phyloP scores from a whole-genome alignment of 192 early-diverging fungal genomes.

The Coemansia sp. region DNA sequence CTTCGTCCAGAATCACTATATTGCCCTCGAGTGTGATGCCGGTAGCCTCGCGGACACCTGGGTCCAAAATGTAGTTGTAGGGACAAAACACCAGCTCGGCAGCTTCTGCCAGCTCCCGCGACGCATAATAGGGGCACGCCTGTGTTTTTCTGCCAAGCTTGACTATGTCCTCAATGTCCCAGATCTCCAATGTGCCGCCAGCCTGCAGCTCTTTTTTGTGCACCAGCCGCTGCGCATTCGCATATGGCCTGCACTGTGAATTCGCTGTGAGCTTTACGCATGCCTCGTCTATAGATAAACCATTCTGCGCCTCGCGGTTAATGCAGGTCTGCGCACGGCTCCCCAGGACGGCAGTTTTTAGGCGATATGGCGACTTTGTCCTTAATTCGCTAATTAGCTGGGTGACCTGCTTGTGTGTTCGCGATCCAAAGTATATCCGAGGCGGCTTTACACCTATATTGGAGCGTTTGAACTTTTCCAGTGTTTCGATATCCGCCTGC shows the following conservation, averaged over 20 bases:
- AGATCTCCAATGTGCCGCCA: constrained; percentile 42
- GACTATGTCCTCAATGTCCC: constrained; percentile 61
- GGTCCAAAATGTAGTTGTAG: constrained; percentile 66
- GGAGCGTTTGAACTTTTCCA: constrained; percentile 5
- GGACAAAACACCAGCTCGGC: constrained; percentile 64
- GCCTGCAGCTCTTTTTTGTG: constrained; percentile 5
- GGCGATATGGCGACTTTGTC: constrained; percentile 54
- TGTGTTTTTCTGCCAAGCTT: constrained; percentile 22
- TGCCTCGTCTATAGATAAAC: constrained; percentile 38
- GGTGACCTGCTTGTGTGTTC: constrained; percentile 59
- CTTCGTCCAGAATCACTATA: constrained; percentile 62
- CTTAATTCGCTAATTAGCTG: constrained; percentile 56
- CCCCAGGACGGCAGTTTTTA: constrained; percentile 51
- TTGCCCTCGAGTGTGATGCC: constrained; percentile 48
- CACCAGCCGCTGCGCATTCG: not conserved
- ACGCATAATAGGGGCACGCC: constrained; percentile 59
- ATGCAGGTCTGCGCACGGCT: constrained; percentile 57
- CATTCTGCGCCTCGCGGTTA: constrained; percentile 18
- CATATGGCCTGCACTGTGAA: too few relatives aligned
- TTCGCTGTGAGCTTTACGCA: constrained; percentile 19
- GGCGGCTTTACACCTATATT: not conserved
- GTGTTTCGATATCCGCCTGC: constrained; percentile 8
- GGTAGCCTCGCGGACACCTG: constrained; percentile 48
- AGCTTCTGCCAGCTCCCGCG: constrained; percentile 33
- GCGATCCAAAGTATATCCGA: constrained; percentile 54